Base-by-base conservation (phyloP, 2,329 filamentous ascomycete species). In the Pestalotiopsis fici region DNA sequence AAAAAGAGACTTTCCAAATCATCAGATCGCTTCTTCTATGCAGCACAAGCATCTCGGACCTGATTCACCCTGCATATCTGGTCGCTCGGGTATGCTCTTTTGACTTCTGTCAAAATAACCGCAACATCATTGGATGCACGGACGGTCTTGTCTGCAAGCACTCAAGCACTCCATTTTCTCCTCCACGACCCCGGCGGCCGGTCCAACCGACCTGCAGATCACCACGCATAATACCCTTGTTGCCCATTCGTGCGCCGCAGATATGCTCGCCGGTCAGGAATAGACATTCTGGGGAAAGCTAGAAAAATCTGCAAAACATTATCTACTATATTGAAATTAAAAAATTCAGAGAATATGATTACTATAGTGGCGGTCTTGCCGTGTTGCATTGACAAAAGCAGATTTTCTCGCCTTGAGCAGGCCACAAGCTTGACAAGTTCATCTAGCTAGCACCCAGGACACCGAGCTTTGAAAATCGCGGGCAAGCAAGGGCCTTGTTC, bases 91-190 rank as follows among this genome's bases (percentile, higher is more conserved):
- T 37, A 31, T 21, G 27, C 57, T n/a, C 57, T 31, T 60, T 60
- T 60, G 57, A 60, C 27, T 60, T 39, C 57, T 60, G 57, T 60
- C 57, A 60, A 35, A 25, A 31, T 62, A 23, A 23, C 43, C 43
- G 43, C 43, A 50, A n/a, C 43, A 13, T 18, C 59, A 50, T 47
- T 60, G 37, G 35, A 62, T 47, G 59, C 59, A 50, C 11, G 27
- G 35, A 62, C 35, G 37, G 35, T n/a, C 43, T 21, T 23, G 59
- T 18, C 21, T 21, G 21, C 21, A 15, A 47, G 28, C 57, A 28
- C 12, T 50, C 15, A 31, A 23, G 39, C 39, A 62, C 23, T 21
- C 31, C 23, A 35, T 35, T 35, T 57, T 11, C 21, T 31, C 27
- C 23, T 27, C 55, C 47, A 21, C 43, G 43, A 23, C 43, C 43